Percentiles rank a stretch among this genome's conserved stretches.
phyloP scores from a whole-genome alignment of 495 filamentous ascomycete species.

The Podospora didyma region DNA sequence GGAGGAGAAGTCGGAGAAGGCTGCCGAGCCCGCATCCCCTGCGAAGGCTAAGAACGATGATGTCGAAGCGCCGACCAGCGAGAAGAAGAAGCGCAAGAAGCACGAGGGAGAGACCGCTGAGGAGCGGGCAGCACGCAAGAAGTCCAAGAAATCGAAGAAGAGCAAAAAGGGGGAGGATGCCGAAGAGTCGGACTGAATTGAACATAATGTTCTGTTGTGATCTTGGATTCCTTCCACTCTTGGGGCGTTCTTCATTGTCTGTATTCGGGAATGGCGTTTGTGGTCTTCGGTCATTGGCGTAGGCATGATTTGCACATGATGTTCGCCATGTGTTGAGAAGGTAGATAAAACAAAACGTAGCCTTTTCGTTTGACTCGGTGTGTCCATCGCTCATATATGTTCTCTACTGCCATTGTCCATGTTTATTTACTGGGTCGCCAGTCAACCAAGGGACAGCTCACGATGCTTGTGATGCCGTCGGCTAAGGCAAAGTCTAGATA shows the following conservation, averaged over 20 bases:
- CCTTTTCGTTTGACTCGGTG: too few relatives aligned
- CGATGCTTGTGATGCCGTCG: too few relatives aligned
- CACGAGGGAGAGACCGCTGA: constrained; percentile 77
- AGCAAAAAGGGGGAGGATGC: constrained; percentile 57
- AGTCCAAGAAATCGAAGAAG: constrained; percentile 70
- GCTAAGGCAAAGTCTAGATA: too few relatives aligned
- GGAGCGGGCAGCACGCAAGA: constrained; percentile 70
- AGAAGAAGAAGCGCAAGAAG: constrained; percentile 67
- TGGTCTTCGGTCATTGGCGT: too few relatives aligned
- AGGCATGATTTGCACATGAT: too few relatives aligned
- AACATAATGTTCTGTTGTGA: neutral
- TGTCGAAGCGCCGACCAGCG: constrained; percentile 33
- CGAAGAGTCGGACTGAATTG: constrained; percentile 39
- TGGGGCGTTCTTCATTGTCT: constrained; percentile 5
- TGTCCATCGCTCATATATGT: too few relatives aligned
- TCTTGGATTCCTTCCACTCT: neutral
- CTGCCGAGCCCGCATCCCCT: constrained; percentile 17
- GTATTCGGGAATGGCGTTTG: neutral
- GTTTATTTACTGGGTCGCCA: too few relatives aligned
- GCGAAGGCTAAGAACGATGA: constrained; percentile 27
- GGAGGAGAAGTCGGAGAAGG: constrained; percentile 12
- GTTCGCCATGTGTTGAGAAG: too few relatives aligned
- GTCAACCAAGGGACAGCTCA: too few relatives aligned
- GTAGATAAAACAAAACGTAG: too few relatives aligned
- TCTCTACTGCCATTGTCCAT: too few relatives aligned